phyloP scores from a whole-genome alignment of 495 filamentous ascomycete species.

The Aspergillus hancockii region DNA sequence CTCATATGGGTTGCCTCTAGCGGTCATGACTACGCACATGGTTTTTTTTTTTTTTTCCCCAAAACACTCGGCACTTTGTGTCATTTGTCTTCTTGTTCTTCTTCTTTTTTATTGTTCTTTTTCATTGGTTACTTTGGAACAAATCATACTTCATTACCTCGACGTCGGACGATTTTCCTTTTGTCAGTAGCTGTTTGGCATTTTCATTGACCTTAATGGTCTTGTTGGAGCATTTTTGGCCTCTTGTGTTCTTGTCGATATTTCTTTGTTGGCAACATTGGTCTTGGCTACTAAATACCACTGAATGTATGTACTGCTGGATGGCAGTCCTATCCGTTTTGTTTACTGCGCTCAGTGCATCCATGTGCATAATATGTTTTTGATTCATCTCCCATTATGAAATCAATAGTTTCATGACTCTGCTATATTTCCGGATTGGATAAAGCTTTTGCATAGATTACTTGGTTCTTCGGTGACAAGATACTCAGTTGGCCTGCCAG shows the following conservation, averaged over 20 bases:
- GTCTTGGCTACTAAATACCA: conserved; percentile 8
- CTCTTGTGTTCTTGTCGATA: conserved; percentile 25
- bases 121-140: conserved; percentile 6
- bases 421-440: neutral
- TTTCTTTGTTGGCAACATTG: conserved; percentile 17
- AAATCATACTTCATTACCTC: conserved; percentile 19
- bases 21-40: conserved; percentile 34
- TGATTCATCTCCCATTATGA: conserved; percentile 9
- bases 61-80: neutral
- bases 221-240: conserved; percentile 14
- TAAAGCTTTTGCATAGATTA: neutral
- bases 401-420: conserved; percentile 3
- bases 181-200: conserved; percentile 32
- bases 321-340: conserved; percentile 9
- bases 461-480: neutral
- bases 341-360: conserved; percentile 23
- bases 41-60: neutral
- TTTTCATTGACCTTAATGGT: conserved; percentile 9
- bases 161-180: conserved; percentile 36
- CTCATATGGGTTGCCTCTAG: conserved; percentile 31
- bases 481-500: neutral
- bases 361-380: conserved; percentile 18
- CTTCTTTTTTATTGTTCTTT: conserved; percentile 21
- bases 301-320: conserved; percentile 12
- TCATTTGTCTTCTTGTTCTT: conserved; percentile 19